phyloP scores from a whole-genome alignment of 225 moss, liverwort and hornwort genomes.

The Bryoerythrophyllum caledonicum region DNA sequence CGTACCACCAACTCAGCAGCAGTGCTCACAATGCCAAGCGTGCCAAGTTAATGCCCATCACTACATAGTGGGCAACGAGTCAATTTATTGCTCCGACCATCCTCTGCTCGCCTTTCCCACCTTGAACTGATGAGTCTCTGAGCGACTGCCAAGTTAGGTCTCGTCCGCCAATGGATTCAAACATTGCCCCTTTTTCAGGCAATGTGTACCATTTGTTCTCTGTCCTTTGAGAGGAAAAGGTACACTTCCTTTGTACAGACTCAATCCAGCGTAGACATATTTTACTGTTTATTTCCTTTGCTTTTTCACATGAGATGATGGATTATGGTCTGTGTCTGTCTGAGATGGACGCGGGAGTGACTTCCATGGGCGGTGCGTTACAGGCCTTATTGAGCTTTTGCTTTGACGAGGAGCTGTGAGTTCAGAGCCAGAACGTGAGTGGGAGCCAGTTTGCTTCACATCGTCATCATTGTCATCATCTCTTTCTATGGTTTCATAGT shows the following conservation, averaged over 20 bases:
- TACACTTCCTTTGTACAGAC: not conserved
- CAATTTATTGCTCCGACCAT: slow-evolving; percentile 17
- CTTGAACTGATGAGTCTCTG: not conserved
- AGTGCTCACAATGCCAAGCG: not conserved
- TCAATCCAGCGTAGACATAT: not conserved
- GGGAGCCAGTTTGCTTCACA: not conserved
- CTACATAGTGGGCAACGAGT: slow-evolving; percentile 24
- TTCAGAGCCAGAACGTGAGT: slow-evolving; percentile 27
- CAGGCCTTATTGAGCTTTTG: slow-evolving; percentile 14
- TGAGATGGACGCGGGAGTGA: not conserved
- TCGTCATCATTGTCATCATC: slow-evolving; percentile 6
- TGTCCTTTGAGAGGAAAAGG: slow-evolving; percentile 15
- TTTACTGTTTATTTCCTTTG: not conserved
- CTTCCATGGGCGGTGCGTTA: slow-evolving; percentile 26
- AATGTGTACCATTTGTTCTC: not conserved
- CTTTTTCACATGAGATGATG: not conserved
- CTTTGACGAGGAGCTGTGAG: not conserved
- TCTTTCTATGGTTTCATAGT: not conserved
- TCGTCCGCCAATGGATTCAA: slow-evolving; percentile 21
- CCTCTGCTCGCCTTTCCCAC: not conserved
- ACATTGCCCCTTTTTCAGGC: not conserved
- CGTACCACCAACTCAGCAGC: slow-evolving; percentile 3
- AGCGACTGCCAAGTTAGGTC: not conserved
- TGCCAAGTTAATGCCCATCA: slow-evolving; percentile 26
- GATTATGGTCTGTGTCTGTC: slow-evolving; percentile 12